phyloP scores from a whole-genome alignment of 148 eudicot genomes.

The Fagopyrum homotropicum region DNA sequence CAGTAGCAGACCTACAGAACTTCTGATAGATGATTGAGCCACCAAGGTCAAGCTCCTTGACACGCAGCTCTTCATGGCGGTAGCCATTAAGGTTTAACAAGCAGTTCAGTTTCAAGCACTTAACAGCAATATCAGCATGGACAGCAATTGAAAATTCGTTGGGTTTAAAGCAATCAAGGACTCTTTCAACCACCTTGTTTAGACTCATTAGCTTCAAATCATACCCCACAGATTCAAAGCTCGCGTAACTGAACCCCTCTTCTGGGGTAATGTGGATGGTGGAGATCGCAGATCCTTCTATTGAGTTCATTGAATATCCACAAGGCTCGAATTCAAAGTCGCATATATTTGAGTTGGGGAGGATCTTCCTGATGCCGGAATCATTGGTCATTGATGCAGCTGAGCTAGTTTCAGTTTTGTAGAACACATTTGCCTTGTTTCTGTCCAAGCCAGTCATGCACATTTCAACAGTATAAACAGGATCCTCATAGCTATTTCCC shows the following conservation, averaged over 20 bases:
- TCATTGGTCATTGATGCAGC: constrained; percentile 51
- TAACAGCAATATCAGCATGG: constrained; percentile 38
- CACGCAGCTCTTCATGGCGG: constrained; percentile 33
- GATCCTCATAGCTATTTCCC: constrained; percentile 16
- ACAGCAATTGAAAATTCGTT: constrained; percentile 65
- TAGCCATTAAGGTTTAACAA: constrained; percentile 40
- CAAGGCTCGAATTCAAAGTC: constrained; percentile 94
- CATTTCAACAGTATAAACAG: constrained; percentile 73
- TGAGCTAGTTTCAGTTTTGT: constrained; percentile 44
- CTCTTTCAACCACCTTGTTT: constrained; percentile 52
- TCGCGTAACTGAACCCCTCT: constrained; percentile 85
- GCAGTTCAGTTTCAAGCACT: constrained; percentile 28
- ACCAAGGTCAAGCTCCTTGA: constrained; percentile 47
- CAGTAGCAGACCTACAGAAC: constrained; percentile 31
- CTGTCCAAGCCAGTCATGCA: constrained; percentile 78
- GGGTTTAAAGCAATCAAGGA: constrained; percentile 62
- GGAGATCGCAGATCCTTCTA: constrained; percentile 70
- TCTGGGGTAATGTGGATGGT: constrained; percentile 88
- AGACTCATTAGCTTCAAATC: constrained; percentile 32
- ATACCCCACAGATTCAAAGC: constrained; percentile 83
- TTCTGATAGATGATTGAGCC: constrained; percentile 67
- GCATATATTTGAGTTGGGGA: constrained; percentile 62
- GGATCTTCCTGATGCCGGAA: constrained; percentile 75
- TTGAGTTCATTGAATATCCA: constrained; percentile 86
- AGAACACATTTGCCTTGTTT: constrained; percentile 68